Percentiles rank a stretch among this genome's conserved stretches.
These are phyloP conservation scores for Magnusiomyces suaveolens DNA, from an alignment of 1,139 yeast genomes.

Conservation along the genomic window DNA sequence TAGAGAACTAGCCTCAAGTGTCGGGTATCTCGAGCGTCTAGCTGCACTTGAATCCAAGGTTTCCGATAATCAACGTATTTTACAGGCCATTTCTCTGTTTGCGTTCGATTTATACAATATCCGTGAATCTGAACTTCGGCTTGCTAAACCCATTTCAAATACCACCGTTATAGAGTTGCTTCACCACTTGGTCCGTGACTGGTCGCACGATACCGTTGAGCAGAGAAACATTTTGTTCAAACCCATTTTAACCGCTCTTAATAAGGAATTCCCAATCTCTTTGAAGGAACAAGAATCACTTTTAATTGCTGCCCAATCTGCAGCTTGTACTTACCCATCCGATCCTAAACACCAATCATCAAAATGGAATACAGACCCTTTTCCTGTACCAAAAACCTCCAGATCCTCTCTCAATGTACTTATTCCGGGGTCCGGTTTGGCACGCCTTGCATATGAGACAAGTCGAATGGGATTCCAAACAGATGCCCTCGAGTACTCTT, in stretches of 20 bases:
- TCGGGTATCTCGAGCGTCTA: constrained; percentile 49
- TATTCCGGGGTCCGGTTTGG: constrained; percentile 76
- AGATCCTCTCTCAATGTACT: constrained; percentile 38
- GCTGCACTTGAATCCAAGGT: constrained; percentile 39
- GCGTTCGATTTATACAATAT: constrained; percentile 39
- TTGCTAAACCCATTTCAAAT: constrained; percentile 26
- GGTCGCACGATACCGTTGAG: constrained; percentile 40
- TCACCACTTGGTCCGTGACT: constrained; percentile 68
- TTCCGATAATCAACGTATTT: constrained; percentile 38
- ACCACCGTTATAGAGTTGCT: constrained; percentile 59
- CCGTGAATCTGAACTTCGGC: constrained; percentile 35
- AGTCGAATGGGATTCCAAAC: constrained; percentile 42
- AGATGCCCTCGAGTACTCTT: constrained; percentile 62
- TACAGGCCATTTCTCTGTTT: constrained; percentile 38
- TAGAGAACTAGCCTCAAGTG: constrained; percentile 43
- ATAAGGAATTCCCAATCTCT: constrained; percentile 25
- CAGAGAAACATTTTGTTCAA: constrained; percentile 47
- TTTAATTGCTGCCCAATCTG: not conserved
- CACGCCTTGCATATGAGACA: constrained; percentile 57
- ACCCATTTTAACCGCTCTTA: constrained; percentile 38
- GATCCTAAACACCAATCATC: not conserved
- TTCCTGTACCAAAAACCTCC: not conserved
- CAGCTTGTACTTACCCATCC: constrained; percentile 12
- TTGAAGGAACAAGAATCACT: constrained; percentile 8
- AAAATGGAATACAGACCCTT: not conserved